These are phyloP conservation scores for Pseudoscleropodium purum DNA, from an alignment of 225 moss, liverwort and hornwort genomes.

Conservation along the genomic window DNA sequence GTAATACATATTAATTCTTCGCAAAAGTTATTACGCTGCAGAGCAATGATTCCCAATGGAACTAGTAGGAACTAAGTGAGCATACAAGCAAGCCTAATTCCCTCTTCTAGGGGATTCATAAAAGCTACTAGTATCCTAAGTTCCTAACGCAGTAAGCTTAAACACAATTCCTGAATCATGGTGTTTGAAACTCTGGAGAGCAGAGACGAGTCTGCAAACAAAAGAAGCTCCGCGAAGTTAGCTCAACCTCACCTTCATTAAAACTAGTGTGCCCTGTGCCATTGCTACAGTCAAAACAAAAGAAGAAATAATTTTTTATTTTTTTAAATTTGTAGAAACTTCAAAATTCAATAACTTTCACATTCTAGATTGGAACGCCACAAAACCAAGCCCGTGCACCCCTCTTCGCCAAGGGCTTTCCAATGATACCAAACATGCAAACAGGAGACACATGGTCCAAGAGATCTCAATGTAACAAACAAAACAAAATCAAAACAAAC, in stretches of 20 bases:
- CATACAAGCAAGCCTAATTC: neutral
- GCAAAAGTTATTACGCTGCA: neutral
- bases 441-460: too few relatives aligned
- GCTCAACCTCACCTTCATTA: neutral
- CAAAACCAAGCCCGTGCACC: too few relatives aligned
- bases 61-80: neutral
- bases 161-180: neutral
- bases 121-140: neutral
- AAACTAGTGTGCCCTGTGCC: neutral
- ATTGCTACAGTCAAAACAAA: too few relatives aligned
- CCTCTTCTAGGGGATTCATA: neutral
- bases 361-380: too few relatives aligned
- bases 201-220: neutral
- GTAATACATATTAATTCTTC: neutral
- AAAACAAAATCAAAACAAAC: too few relatives aligned
- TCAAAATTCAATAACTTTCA: too few relatives aligned
- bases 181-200: neutral
- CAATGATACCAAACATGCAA: too few relatives aligned
- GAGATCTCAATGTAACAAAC: too few relatives aligned
- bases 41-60: neutral
- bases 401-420: too few relatives aligned
- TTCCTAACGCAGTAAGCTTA: neutral
- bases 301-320: too few relatives aligned
- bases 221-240: neutral
- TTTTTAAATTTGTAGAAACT: too few relatives aligned